These are phyloP conservation scores for Leishmania gerbilli DNA, from an alignment of 208 protist species.

Conservation along the genomic window DNA sequence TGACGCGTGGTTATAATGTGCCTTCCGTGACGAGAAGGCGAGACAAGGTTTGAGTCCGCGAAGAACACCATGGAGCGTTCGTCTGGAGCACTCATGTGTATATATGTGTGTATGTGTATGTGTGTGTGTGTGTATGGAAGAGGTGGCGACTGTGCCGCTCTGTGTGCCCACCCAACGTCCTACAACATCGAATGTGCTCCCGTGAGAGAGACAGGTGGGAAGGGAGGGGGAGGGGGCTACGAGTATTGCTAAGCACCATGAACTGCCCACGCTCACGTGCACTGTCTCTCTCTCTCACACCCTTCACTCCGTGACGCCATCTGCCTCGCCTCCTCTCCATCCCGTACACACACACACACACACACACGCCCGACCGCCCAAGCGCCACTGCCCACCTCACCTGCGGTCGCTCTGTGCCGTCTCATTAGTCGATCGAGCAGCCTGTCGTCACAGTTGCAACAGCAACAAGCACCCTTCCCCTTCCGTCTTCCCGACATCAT, in stretches of 20 bases:
- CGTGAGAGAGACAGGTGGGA: too few relatives aligned
- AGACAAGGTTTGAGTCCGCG: background rate
- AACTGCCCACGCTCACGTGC: background rate
- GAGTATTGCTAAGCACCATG: background rate
- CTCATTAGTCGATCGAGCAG: background rate
- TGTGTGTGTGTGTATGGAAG: background rate
- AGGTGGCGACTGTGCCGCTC: background rate
- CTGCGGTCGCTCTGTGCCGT: background rate
- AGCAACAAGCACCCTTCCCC: background rate
- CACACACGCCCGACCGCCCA: background rate
- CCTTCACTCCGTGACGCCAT: background rate
- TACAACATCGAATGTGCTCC: background rate
- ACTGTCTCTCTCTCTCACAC: background rate
- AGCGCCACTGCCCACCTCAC: background rate
- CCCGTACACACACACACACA: background rate
- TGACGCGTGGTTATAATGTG: background rate
- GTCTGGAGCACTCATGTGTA: background rate
- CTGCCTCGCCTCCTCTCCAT: background rate
- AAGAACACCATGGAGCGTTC: background rate
- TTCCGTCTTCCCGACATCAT: background rate
- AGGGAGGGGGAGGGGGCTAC: background rate
- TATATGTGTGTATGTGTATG: background rate
- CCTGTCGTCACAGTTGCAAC: background rate
- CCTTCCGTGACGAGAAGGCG: background rate
- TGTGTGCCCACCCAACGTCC: background rate